These are phyloP conservation scores for Aphanomyces astaci DNA, from an alignment of 352 stramenopile genomes.

Conservation along the genomic window DNA sequence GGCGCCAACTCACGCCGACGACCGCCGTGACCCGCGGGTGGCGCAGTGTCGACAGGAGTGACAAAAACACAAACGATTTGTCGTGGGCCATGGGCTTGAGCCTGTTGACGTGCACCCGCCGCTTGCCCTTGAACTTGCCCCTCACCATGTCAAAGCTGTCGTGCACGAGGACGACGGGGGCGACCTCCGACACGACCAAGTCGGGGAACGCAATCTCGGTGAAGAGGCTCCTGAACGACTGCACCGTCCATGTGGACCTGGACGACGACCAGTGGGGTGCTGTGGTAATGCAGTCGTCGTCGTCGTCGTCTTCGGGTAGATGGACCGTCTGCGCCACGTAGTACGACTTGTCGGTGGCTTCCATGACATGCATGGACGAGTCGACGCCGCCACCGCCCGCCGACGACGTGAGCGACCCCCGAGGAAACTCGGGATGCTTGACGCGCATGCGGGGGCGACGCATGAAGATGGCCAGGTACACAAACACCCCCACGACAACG, in stretches of 20 bases:
- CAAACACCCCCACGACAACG: not conserved
- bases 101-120: conserved; percentile 1
- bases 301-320: not conserved
- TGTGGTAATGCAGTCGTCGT: not conserved
- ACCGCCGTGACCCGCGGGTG: conserved; percentile 14
- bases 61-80: conserved; percentile 8
- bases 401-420: not conserved
- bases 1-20: conserved; percentile 9
- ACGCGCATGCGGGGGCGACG: not conserved
- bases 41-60: conserved; percentile 13
- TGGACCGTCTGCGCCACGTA: not conserved
- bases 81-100: conserved; percentile 14
- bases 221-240: conserved; percentile 2
- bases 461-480: conserved; percentile 13
- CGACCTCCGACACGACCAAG: conserved; percentile 2
- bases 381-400: not conserved
- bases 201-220: conserved; percentile 4
- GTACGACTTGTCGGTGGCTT: not conserved
- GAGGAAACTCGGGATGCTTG: not conserved
- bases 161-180: not conserved
- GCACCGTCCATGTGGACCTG: not conserved
- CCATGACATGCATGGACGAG: not conserved
- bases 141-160: conserved; percentile 10
- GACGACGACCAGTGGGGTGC: not conserved
- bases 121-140: not conserved